Base-by-base conservation (phyloP, 345 rosid species). In the Reutealis trisperma region DNA sequence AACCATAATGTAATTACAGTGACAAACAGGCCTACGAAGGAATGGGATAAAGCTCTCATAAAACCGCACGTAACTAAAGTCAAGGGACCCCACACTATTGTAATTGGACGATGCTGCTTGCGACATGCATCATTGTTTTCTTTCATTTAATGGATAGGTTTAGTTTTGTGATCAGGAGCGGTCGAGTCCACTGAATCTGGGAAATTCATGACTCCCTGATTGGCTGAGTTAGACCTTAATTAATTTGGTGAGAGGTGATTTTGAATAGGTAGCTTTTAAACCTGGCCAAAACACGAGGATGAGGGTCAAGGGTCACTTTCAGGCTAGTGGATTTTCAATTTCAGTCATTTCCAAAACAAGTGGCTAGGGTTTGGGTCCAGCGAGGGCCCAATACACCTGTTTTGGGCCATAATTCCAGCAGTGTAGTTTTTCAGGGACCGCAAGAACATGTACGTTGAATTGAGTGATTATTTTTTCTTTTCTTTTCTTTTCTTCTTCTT, bases 51-150 rank as follows among this genome's bases (percentile, higher is more conserved):
- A 74, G 83, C 58, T 19, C 5, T 27, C 6, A 42, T 9, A 70
- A 57, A 73, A 65, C 34, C 67, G 71, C 78, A 72, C 73, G 75
- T 58, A 74, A 60, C 10, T 55, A 67, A 76, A 76, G 86, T 83
- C 83, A 72, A 72, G 80, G 86, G 78, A 63, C 85, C 86, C 79
- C 44, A 73, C 73, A 18, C 27, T 59, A 34, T 37, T 19, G 44
- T 21, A 42, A 45, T 71, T 77, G 80, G 75, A 78, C 70, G 85
- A 70, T 77, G 73, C 71, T 66, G 73, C 37, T 30, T 27, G 75
- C 8, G 77, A 77, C 80, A 67, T 74, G 76, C 83, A 64, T 86
- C 77, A 77, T 72, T 76, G 44, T 74, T 74, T 61, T 37, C 49
- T 18, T 69, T 55, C 73, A 30, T 65, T 69, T 13, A 66, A 57